Percentiles rank a stretch among this genome's conserved stretches.
Evolutionary conservation across 164 flowering plant genomes (phyloP).

Genomic region (Vitis cinerea): DNA sequence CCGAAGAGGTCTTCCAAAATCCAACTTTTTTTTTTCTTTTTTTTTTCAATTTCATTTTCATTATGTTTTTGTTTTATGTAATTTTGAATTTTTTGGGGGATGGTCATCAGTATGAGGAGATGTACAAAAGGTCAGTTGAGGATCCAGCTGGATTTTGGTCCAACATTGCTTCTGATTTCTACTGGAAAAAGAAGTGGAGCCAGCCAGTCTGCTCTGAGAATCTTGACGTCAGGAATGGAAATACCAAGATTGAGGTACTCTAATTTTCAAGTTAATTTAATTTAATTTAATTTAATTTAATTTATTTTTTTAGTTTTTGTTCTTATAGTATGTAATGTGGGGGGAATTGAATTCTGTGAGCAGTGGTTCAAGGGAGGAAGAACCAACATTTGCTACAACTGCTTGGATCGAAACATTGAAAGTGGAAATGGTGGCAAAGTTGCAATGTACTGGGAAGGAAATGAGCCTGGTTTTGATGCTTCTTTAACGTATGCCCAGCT

Average conservation of each 20-base stretch:
- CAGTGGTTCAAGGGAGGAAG: slow-evolving; percentile 99
- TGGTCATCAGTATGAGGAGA: slow-evolving; percentile 67
- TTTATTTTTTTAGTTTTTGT: background rate
- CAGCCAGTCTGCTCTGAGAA: slow-evolving; percentile 61
- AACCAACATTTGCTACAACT: slow-evolving; percentile 93
- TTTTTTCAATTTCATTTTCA: background rate
- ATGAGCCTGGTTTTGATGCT: slow-evolving; percentile 68
- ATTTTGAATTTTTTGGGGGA: too few species aligned
- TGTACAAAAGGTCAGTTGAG: slow-evolving; percentile 79
- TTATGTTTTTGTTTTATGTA: background rate
- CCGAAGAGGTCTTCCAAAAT: slow-evolving; percentile 41
- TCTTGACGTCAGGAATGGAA: slow-evolving; percentile 73
- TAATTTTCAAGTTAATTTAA: background rate
- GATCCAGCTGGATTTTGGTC: slow-evolving; percentile 96
- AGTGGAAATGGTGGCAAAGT: slow-evolving; percentile 74
- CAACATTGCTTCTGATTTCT: slow-evolving; percentile 76
- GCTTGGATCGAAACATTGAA: slow-evolving; percentile 75
- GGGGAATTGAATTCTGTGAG: background rate
- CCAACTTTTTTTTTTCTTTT: background rate
- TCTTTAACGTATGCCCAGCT: slow-evolving; percentile 66
- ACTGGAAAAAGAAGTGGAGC: slow-evolving; percentile 83
- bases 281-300: too few species aligned
- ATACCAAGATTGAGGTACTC: slow-evolving; percentile 68
- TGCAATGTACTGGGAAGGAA: slow-evolving; percentile 94
- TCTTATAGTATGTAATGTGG: background rate